A percentile compares a stretch with the other conserved stretches of the same genome.
Evolutionary conservation across 1,284 basidiomycete species (phyloP).

Genomic region (Puccinia triticina): DNA sequence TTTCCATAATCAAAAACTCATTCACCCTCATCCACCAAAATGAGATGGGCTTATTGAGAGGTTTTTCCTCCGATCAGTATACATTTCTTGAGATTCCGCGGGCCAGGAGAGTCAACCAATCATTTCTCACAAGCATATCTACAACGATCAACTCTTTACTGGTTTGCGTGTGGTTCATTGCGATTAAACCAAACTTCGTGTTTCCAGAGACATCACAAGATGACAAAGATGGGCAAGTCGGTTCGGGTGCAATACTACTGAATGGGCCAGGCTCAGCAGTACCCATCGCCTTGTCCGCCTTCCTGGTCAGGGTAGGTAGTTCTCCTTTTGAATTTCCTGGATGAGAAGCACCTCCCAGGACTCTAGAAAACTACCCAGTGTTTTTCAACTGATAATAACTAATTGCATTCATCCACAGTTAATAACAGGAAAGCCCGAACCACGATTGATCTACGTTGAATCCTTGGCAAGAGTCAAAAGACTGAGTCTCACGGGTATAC

Average conservation of each 20-base stretch:
- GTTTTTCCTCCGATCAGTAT: constrained; percentile 27
- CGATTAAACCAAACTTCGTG: constrained; percentile 57
- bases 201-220: constrained; percentile 62
- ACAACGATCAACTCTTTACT: constrained; percentile 67
- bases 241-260: constrained; percentile 78
- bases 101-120: constrained; percentile 70
- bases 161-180: constrained; percentile 61
- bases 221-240: constrained; percentile 55
- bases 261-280: constrained; percentile 97
- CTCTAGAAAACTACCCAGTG: not conserved
- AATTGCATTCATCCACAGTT: constrained; percentile 11
- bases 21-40: not conserved
- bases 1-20: not conserved
- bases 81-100: constrained; percentile 56
- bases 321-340: not conserved
- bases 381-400: not conserved
- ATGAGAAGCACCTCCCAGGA: not conserved
- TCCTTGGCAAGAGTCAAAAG: constrained; percentile 85
- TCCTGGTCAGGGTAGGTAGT: constrained; percentile 72
- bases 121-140: constrained; percentile 70
- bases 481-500: constrained; percentile 80
- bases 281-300: constrained; percentile 73
- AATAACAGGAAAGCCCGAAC: constrained; percentile 75
- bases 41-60: not conserved
- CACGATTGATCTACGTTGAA: constrained; percentile 84